phyloP scores from a whole-genome alignment of 2,329 filamentous ascomycete genomes.

The Periconia macrospinosa region DNA sequence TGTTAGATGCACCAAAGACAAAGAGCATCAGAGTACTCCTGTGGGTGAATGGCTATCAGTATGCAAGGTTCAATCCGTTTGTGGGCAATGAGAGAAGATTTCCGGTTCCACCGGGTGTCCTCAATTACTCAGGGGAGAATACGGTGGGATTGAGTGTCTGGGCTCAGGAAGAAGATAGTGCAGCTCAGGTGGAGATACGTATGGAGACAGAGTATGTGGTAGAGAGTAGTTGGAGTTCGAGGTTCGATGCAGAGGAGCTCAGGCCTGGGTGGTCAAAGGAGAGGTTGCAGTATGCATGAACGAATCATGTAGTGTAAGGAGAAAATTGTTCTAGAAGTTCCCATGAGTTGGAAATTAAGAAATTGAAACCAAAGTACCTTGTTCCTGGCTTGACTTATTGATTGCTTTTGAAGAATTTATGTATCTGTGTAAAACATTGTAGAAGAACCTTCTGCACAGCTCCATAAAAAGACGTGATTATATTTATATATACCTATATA shows the following conservation, averaged over 20 bases:
- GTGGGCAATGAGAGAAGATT: conserved; percentile 65
- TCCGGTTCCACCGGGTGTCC: conserved; percentile 61
- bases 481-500: no score
- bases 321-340: no score
- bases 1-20: conserved; percentile 50
- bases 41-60: conserved; percentile 69
- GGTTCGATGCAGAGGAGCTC: conserved; percentile 52
- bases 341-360: no score
- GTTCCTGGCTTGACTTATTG: no score
- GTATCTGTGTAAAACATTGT: no score
- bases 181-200: conserved; percentile 53
- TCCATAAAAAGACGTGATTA: no score
- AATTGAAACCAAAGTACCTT: no score
- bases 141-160: conserved; percentile 61
- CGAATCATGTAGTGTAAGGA: no score
- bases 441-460: no score
- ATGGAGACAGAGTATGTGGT: conserved; percentile 59
- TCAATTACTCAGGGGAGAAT: conserved; percentile 62
- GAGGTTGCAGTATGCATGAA: conserved; percentile 34
- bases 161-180: conserved; percentile 58
- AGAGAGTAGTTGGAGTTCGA: conserved; percentile 56
- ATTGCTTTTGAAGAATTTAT: no score
- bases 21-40: conserved; percentile 56
- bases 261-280: conserved; percentile 54
- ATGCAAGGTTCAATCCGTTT: conserved; percentile 61